These are phyloP conservation scores for Aspergillus funiculosus DNA, from an alignment of 495 filamentous ascomycete genomes.

Conservation along the genomic window DNA sequence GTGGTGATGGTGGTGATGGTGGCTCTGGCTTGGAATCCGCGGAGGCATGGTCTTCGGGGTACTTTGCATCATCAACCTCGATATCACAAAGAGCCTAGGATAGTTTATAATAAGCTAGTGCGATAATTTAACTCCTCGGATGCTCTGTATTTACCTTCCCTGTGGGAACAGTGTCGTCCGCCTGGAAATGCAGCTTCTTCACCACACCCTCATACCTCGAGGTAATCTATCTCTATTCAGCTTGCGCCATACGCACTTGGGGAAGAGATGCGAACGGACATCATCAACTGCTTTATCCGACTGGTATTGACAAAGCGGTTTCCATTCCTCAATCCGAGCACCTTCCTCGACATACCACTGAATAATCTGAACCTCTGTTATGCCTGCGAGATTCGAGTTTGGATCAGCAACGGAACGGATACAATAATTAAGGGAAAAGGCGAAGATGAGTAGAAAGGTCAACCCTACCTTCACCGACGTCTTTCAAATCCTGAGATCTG, in stretches of 20 bases:
- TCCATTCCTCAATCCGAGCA: conserved; percentile 95
- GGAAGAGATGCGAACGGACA: conserved; percentile 32
- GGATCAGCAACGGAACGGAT: conserved; percentile 13
- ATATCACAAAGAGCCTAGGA: conserved; percentile 48
- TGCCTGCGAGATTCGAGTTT: conserved; percentile 53
- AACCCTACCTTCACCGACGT: conserved; percentile 86
- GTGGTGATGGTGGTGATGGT: no score
- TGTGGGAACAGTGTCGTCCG: conserved; percentile 92
- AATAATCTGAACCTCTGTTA: conserved; percentile 96
- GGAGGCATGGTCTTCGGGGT: conserved; percentile 48
- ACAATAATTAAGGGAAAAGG: background rate
- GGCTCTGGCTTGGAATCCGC: conserved; percentile 26
- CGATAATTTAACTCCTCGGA: background rate
- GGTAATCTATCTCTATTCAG: conserved; percentile 59
- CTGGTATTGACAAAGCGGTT: conserved; percentile 94
- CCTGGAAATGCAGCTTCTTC: conserved; percentile 91
- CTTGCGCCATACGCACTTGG: background rate
- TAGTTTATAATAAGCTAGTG: conserved; percentile 7
- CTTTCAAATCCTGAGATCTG: conserved; percentile 85
- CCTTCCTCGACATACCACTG: conserved; percentile 99
- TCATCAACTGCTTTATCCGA: conserved; percentile 98
- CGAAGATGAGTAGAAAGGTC: background rate
- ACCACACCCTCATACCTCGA: conserved; percentile 92
- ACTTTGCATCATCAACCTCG: conserved; percentile 54
- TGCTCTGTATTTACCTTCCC: conserved; percentile 51